Evolutionary conservation across 2,329 filamentous ascomycete species (phyloP), one percentile per base, ranked within the genome.

Genomic region (Trichothecium sympodiale): DNA sequence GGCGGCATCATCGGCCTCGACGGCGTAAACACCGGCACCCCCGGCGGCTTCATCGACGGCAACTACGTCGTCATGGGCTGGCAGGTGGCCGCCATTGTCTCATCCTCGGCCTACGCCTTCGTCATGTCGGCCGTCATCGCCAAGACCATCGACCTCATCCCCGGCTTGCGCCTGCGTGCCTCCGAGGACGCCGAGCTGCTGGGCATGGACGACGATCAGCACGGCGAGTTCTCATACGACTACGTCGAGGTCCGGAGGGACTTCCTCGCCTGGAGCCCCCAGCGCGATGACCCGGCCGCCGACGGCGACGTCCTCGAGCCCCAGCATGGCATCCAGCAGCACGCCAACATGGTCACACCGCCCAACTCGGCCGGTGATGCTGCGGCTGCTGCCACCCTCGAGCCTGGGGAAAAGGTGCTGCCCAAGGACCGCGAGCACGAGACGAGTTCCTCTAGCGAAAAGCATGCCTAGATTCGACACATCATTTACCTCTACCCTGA

Each of bases 131-230:
- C 81, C 38, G 52, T 80, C 48, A 71, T 91, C 48, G 83, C 83
- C 41, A 84, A 80, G 61, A 53, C 63, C 51, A 82, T 91, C 61
- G 80, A 91, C 62, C 55, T 77, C 43, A 68, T 87, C 16, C 84
- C 84, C 17, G 83, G 83, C 32, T 72, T 91, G 15, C 74, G 86
- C 55, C 80, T 91, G 31, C 82, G 84, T 39, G 83, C 83, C 8
- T 80, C 74, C 17, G 82, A 87, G 51, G 80, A 88, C 59, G 84
- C 84, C 17, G 84, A 91, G 60, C 74, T 89, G 10, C 74, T 89
- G 38, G 84, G 84, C 46, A 88, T 89, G 82, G 84, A 91, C 52
- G 84, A 89, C 54, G 83, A 89, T 61, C 84, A 91, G 63, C 82
- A 89, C 48, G 84, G 84, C 59, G 84, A 91, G 61, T 91, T 89